Conservation (phyloP, 805 yeast genomes). For the Kluyveromyces dobzhanskii region DNA sequence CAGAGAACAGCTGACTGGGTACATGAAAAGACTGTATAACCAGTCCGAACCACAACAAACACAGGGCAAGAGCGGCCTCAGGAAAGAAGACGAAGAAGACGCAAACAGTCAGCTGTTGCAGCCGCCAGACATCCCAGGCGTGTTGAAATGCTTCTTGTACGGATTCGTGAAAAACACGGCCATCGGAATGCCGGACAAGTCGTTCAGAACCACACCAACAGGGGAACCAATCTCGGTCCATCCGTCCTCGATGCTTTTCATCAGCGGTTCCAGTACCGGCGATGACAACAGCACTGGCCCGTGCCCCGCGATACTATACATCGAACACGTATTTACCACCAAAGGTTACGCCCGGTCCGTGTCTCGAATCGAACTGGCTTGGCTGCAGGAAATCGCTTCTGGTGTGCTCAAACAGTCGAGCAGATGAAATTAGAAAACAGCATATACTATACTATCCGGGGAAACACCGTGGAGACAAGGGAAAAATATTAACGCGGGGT, state of each 20-base stretch:
- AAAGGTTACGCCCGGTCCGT: constrained; percentile 90
- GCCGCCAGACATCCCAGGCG: constrained; percentile 42
- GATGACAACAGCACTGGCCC: too few relatives aligned
- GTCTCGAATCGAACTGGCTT: constrained; percentile 67
- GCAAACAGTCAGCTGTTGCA: constrained; percentile 10
- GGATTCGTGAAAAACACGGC: constrained; percentile 91
- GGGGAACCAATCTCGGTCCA: constrained; percentile 85
- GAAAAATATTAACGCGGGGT: too few relatives aligned
- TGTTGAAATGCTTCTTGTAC: constrained; percentile 69
- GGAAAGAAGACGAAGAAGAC: constrained; percentile 2
- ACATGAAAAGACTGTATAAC: constrained; percentile 36
- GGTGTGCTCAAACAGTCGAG: constrained; percentile 22
- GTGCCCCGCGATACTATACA: constrained; percentile 84
- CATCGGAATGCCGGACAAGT: constrained; percentile 88
- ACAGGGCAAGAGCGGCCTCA: neutral
- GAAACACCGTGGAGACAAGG: too few relatives aligned
- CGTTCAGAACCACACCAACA: constrained; percentile 74
- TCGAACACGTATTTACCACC: constrained; percentile 87
- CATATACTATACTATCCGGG: too few relatives aligned
- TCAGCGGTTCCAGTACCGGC: constrained; percentile 45
- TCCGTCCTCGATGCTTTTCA: constrained; percentile 79
- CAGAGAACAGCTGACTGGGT: constrained; percentile 63
- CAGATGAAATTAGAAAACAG: too few relatives aligned
- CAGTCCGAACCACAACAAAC: neutral
- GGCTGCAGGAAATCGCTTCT: constrained; percentile 73